Evolutionary conservation across 495 filamentous ascomycete species (phyloP).

Genomic region (Aspergillus steynii): DNA sequence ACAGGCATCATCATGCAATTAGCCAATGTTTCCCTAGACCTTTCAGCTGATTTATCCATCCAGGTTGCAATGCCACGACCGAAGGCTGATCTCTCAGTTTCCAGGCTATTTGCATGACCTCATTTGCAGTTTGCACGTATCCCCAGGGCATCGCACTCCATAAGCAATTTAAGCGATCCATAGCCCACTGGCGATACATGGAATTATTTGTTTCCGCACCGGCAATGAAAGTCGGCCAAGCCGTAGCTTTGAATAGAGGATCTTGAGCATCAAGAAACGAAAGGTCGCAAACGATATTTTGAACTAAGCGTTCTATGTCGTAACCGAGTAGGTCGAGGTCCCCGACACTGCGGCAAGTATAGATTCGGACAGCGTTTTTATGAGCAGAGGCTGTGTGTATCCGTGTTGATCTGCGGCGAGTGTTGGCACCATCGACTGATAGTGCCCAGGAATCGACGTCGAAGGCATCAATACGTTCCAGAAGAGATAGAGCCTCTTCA

Average conservation of each 20-base stretch:
- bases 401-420: background rate
- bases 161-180: constrained; percentile 5
- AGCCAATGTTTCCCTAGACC: background rate
- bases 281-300: constrained; percentile 4
- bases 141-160: constrained; percentile 12
- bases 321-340: background rate
- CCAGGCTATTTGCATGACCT: constrained; percentile 12
- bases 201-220: constrained; percentile 10
- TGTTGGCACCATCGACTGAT: background rate
- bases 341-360: constrained; percentile 4
- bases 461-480: background rate
- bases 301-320: constrained; percentile 5
- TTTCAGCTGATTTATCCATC: background rate
- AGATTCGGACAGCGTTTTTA: constrained; percentile 4
- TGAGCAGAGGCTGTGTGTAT: constrained; percentile 7
- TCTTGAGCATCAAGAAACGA: background rate
- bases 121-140: constrained; percentile 8
- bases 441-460: constrained; percentile 5
- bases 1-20: background rate
- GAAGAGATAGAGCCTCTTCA: constrained; percentile 1
- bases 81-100: constrained; percentile 3
- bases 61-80: background rate
- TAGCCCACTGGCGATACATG: constrained; percentile 4
- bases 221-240: constrained; percentile 15
- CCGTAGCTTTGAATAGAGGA: constrained; percentile 7